A percentile compares a stretch with the other conserved stretches of the same genome.
Evolutionary conservation across 345 rosid genomes (phyloP).

Genomic region (Eutrema heterophyllum): DNA sequence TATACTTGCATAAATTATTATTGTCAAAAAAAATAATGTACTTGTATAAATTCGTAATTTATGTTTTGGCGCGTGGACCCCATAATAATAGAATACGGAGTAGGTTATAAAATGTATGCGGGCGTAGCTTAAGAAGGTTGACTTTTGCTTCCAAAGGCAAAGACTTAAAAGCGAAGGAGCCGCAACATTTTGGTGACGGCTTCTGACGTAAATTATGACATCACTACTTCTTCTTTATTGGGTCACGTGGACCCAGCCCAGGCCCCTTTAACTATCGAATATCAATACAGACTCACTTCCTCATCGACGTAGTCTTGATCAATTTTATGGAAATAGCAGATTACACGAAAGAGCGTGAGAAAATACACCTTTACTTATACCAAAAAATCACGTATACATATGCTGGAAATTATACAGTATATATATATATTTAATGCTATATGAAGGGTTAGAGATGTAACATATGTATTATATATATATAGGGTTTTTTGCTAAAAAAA

Average conservation of each 20-base stretch:
- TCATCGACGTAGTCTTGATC: background rate
- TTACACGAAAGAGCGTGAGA: too few relatives aligned
- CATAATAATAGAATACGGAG: background rate
- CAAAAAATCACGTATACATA: too few relatives aligned
- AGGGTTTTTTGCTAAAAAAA: too few relatives aligned
- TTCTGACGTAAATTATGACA: conserved; percentile 31
- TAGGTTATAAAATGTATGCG: conserved; percentile 19
- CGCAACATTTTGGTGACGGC: conserved; percentile 30
- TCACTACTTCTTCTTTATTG: conserved; percentile 23
- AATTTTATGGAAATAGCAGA: background rate
- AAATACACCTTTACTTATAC: too few relatives aligned
- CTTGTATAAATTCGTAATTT: background rate
- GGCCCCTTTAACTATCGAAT: conserved; percentile 16
- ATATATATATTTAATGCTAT: too few relatives aligned
- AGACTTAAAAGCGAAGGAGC: conserved; percentile 52
- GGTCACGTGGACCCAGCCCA: conserved; percentile 23
- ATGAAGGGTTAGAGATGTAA: too few relatives aligned
- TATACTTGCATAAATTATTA: background rate
- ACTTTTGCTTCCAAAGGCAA: conserved; percentile 43
- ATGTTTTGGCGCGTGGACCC: conserved; percentile 50
- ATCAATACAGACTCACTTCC: background rate
- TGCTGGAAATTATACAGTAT: too few relatives aligned
- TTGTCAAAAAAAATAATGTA: background rate
- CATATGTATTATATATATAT: too few relatives aligned
- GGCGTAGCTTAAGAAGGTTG: conserved; percentile 43